phyloP scores from a whole-genome alignment of 495 filamentous ascomycete genomes.

The Lasiosphaeria miniovina region DNA sequence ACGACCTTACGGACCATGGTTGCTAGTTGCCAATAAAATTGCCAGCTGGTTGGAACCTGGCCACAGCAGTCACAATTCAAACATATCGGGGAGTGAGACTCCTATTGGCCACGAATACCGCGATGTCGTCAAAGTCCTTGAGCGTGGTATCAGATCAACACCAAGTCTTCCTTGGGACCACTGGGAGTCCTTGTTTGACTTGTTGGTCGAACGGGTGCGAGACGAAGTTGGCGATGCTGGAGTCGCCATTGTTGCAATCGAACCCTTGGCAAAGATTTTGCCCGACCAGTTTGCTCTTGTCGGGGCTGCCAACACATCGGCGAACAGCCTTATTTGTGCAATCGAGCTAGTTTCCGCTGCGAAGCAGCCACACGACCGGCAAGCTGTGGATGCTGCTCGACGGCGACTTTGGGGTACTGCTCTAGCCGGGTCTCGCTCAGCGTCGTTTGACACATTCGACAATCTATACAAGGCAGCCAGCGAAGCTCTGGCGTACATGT shows the following conservation, averaged over 20 bases:
- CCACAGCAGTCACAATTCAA: conserved; percentile 33
- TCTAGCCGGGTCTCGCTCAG: conserved; percentile 38
- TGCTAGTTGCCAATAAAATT: conserved; percentile 36
- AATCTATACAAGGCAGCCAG: conserved; percentile 55
- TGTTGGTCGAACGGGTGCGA: conserved; percentile 55
- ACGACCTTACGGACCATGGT: conserved; percentile 41
- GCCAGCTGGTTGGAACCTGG: conserved; percentile 28
- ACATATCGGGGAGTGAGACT: conserved; percentile 30
- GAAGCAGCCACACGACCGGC: conserved; percentile 49
- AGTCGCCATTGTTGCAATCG: conserved; percentile 59
- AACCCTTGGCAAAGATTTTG: conserved; percentile 63
- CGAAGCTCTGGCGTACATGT: conserved; percentile 43
- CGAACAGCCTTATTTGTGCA: conserved; percentile 30
- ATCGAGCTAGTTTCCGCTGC: conserved; percentile 37
- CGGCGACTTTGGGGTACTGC: conserved; percentile 58
- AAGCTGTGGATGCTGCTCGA: conserved; percentile 55
- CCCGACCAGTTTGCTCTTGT: conserved; percentile 25
- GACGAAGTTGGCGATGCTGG: conserved; percentile 65
- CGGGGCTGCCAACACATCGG: background rate
- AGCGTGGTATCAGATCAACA: conserved; percentile 55
- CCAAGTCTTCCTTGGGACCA: conserved; percentile 42
- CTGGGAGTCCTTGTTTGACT: conserved; percentile 62
- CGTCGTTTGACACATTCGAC: conserved; percentile 58
- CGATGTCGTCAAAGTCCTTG: conserved; percentile 64
- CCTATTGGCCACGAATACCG: conserved; percentile 59